Evolutionary conservation across 202 grass and related monocot species (phyloP).

Genomic region (Alloteropsis angusta): DNA sequence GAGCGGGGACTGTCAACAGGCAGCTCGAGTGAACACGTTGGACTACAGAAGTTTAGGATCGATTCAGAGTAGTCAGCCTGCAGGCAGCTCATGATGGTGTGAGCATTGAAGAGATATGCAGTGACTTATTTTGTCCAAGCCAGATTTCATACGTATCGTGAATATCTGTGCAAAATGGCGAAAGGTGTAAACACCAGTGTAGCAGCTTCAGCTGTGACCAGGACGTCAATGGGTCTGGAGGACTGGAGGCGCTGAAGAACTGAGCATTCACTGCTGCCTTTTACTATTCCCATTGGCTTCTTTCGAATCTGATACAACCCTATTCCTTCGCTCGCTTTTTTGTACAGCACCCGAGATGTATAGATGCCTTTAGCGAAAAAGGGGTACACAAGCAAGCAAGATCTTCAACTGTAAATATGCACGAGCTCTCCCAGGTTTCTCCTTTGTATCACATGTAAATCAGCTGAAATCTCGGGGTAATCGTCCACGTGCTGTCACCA

Average conservation of each 20-base stretch:
- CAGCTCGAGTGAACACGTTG: slow-evolving; percentile 69
- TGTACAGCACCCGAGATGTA: slow-evolving; percentile 17
- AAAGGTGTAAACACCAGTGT: not conserved
- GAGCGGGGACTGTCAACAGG: slow-evolving; percentile 55
- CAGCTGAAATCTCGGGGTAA: not conserved
- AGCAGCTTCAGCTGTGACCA: not conserved
- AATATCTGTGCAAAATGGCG: slow-evolving; percentile 12
- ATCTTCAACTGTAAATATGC: slow-evolving; percentile 19
- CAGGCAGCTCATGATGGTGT: slow-evolving; percentile 20
- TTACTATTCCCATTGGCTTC: not conserved
- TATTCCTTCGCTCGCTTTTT: not conserved
- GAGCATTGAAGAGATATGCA: slow-evolving; percentile 9
- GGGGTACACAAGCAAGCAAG: not conserved
- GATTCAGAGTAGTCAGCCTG: slow-evolving; percentile 46
- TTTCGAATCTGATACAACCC: not conserved
- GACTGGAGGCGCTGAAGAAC: not conserved
- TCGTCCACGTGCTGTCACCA: not conserved
- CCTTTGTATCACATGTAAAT: not conserved
- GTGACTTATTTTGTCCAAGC: slow-evolving; percentile 21
- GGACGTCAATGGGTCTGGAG: not conserved
- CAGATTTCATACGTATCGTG: slow-evolving; percentile 1
- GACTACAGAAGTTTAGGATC: slow-evolving; percentile 43
- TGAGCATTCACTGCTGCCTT: not conserved
- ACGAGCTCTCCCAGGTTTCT: not conserved
- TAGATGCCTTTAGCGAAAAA: not conserved